Base-by-base conservation (phyloP, 2,329 filamentous ascomycete species). In the Trichoderma pleuroti region DNA sequence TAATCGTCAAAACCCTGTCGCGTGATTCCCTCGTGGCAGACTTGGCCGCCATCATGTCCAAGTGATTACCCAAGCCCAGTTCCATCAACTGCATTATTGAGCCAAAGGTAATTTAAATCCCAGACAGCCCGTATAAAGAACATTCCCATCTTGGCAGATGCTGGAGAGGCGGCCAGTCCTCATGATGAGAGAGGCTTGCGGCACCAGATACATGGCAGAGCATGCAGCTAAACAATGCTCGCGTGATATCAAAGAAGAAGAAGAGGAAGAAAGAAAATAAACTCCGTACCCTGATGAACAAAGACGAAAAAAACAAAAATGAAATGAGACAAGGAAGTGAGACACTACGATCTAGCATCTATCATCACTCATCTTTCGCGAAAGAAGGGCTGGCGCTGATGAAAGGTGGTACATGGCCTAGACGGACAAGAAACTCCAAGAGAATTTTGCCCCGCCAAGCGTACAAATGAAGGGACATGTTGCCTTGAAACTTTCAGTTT, bases 281-380 rank as follows among this genome's bases (percentile, higher is more conserved):
- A 68, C 65, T 46, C 65, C 65, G 28, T 21, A n/a, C 39, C 16
- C 18, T 2, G 16, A 42, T 42, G 26, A 42, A 24, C 32, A 26
- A 61, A 14, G n/a, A n/a, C n/a, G n/a, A 10, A 59, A 24, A 34
- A 32, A 24, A 16, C 2, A 24, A 60, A 26, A 61, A 21, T 42
- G 46, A 24, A 52, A 52, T 24, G 21, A 21, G 34, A 49, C 18
- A 49, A 49, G 9, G 3, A 28, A 36, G 4, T 32, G 14, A 52
- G 54, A 52, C 56, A 28, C 56, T 52, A 26, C n/a, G 11, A 49
- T 68, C 56, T 68, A 61, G 65, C 65, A 57, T 68, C 65, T 61
- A 68, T 52, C 54, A 52, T 52, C 26, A 18, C 39, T 64, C 62
- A 54, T 49, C 61, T 63, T 65, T 52, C 4, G 28, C 42, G 28